A percentile compares a stretch with the other conserved stretches of the same genome.
These are phyloP conservation scores for Penicillium egyptiacum DNA, from an alignment of 495 filamentous ascomycete species.

Conservation along the genomic window DNA sequence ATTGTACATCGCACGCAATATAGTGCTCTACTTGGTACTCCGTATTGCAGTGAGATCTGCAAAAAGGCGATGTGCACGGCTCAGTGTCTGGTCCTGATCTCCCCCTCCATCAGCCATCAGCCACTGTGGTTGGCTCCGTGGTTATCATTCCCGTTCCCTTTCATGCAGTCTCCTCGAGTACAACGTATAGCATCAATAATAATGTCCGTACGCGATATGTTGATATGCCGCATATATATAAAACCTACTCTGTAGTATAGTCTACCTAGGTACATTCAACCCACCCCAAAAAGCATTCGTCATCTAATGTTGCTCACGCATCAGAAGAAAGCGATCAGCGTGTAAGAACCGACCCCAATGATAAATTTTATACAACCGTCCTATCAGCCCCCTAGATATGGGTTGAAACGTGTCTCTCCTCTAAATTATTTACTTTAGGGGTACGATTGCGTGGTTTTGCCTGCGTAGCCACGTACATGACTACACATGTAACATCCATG, in stretches of 20 bases:
- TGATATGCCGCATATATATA: background rate
- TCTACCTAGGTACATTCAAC: conserved; percentile 1
- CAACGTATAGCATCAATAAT: background rate
- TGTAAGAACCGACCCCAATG: background rate
- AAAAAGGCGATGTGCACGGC: conserved; percentile 19
- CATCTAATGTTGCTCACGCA: conserved; percentile 3
- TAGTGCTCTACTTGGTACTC: background rate
- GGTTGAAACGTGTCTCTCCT: conserved; percentile 7
- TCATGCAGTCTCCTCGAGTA: conserved; percentile 1
- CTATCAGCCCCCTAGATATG: background rate
- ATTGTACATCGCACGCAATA: conserved; percentile 16
- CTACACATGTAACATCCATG: background rate
- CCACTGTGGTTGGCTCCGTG: background rate
- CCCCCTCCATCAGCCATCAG: conserved; percentile 16
- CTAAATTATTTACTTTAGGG: background rate
- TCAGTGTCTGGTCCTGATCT: conserved; percentile 16
- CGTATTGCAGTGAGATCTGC: background rate
- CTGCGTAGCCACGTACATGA: background rate
- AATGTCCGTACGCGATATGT: background rate
- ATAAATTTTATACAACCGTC: background rate
- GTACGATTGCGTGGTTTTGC: background rate
- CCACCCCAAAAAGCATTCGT: background rate
- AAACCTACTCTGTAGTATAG: background rate
- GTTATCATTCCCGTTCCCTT: background rate
- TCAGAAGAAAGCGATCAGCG: background rate